These are phyloP conservation scores for Pythium oligandrum DNA, from an alignment of 352 stramenopile species.

Conservation along the genomic window DNA sequence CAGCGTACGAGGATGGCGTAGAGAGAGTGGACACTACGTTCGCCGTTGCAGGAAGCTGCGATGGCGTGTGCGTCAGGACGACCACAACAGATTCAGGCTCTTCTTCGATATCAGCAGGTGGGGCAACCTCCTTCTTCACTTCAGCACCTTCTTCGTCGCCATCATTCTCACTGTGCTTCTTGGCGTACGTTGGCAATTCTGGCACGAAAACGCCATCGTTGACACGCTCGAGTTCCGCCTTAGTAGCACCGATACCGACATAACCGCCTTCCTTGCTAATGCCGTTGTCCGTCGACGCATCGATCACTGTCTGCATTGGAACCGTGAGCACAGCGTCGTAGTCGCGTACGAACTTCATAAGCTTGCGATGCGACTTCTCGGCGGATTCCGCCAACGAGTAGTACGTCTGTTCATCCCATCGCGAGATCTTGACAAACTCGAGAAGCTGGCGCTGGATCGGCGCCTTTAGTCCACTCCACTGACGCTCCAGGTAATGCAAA, in stretches of 20 bases:
- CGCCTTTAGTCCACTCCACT: conserved; percentile 83
- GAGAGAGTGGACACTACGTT: conserved; percentile 5
- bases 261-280: conserved; percentile 82
- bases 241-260: conserved; percentile 65
- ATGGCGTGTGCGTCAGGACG: conserved; percentile 8
- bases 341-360: conserved; percentile 97
- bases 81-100: conserved; percentile 12
- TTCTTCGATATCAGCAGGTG: not conserved
- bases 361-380: conserved; percentile 97
- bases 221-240: conserved; percentile 46
- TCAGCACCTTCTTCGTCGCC: conserved; percentile 1
- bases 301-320: conserved; percentile 85
- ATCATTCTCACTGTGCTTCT: not conserved
- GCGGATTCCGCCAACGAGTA: conserved; percentile 97
- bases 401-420: conserved; percentile 99
- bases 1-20: conserved; percentile 31
- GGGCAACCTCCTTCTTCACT: not conserved
- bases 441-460: conserved; percentile 97
- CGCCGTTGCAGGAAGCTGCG: not conserved
- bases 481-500: conserved; percentile 64
- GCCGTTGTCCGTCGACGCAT: conserved; percentile 78
- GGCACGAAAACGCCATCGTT: conserved; percentile 35
- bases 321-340: conserved; percentile 83
- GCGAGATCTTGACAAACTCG: conserved; percentile 97
- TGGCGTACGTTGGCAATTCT: conserved; percentile 1